A percentile compares a stretch with the other conserved stretches of the same genome.
Conservation (phyloP, 2,329 filamentous ascomycete species). For the Epichloe sylvatica region DNA sequence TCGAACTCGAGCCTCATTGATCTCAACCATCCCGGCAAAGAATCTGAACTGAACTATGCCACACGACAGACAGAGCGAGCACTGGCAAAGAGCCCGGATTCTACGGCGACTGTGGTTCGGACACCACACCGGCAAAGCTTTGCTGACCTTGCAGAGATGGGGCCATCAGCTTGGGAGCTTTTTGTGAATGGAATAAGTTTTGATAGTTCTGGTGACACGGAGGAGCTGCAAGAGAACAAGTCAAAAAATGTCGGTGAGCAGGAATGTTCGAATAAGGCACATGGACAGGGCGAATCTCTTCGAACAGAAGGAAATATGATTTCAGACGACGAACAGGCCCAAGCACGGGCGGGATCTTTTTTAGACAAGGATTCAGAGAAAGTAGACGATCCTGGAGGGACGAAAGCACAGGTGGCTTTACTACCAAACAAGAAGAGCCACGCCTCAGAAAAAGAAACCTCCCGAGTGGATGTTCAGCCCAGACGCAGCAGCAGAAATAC, state of each 20-base stretch:
- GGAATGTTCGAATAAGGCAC: background rate
- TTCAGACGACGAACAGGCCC: slow-evolving; percentile 2
- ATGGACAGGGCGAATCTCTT: background rate
- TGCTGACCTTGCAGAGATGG: slow-evolving; percentile 8
- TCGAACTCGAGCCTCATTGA: slow-evolving; percentile 1
- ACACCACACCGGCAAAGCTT: slow-evolving; percentile 17
- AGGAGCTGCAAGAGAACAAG: background rate
- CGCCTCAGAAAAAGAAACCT: background rate
- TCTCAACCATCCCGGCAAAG: background rate
- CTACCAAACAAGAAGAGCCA: background rate
- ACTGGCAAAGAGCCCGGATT: slow-evolving; percentile 10
- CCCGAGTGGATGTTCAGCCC: background rate
- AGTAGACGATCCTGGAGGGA: background rate
- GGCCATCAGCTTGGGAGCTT: slow-evolving; percentile 15
- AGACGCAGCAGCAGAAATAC: background rate
- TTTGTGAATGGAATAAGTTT: slow-evolving; percentile 20
- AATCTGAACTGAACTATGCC: background rate
- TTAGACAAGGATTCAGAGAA: background rate
- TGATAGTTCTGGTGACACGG: slow-evolving; percentile 7
- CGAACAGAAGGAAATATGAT: background rate
- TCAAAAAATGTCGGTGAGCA: background rate
- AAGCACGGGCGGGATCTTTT: slow-evolving; percentile 1
- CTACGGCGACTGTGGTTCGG: slow-evolving; percentile 25
- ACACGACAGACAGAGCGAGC: background rate
- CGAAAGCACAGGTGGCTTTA: background rate